Base-by-base conservation (phyloP, 2,329 filamentous ascomycete genomes). In the Neonectria ditissima region DNA sequence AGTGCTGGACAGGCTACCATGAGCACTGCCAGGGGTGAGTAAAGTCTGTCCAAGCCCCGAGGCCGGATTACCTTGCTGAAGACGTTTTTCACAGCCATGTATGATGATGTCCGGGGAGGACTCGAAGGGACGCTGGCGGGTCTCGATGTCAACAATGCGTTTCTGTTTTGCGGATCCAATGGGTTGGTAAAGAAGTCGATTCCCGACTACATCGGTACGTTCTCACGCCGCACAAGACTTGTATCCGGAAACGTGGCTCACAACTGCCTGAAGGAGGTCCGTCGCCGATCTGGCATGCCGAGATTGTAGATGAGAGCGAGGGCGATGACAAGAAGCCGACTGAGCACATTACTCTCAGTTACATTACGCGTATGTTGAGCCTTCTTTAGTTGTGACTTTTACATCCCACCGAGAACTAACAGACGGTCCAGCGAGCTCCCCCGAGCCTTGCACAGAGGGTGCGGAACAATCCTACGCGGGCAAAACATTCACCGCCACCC, bases 401-500 rank as follows among this genome's bases (percentile, higher is more conserved):
- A n/a, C n/a, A n/a, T n/a, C n/a, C 3, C 24, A 34, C 28, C 18
- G 7, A 50, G 34, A 51, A 32, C 34, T 55, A 60, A 50, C 37
- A 2, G 11, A 28, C 20, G 5, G 24, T 26, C 10, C 32, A 55
- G 52, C n/a, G 11, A 16, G 14, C 18, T 55, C 14, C 44, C 24
- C 18, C 20, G 44, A 50, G 44, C 51, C 44, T 14, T 55, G 51
- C 9, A 32, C 24, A 10, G 58, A 55, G 47, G 22, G 13, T n/a
- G n/a, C 18, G n/a, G 28, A 10, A 34, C 3, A 24, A 3, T 26
- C 24, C 9, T 62, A 62, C 22, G n/a, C 39, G 26, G 53, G 44
- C 3, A 62, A 57, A 45, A 62, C 53, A 4, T 62, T 62, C 28
- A 14, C 14, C 14, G 45, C 52, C 26, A 41, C 24, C 6, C 47